These are phyloP conservation scores for Blastocystis sp. DNA, from an alignment of 352 stramenopile species.

Conservation along the genomic window DNA sequence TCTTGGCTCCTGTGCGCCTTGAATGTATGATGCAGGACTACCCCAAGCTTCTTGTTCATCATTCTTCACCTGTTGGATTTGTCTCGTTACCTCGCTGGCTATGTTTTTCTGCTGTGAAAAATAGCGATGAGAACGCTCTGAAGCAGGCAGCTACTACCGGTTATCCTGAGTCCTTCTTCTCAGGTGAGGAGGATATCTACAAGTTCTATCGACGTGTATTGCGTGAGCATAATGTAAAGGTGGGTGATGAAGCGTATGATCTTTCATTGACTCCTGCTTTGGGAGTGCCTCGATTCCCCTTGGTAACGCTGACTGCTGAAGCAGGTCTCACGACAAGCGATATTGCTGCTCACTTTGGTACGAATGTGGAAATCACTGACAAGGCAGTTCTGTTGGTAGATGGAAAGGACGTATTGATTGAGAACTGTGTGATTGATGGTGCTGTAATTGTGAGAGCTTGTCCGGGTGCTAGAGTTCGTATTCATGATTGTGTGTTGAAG, in stretches of 20 bases:
- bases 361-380: constrained; percentile 75
- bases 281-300: constrained; percentile 64
- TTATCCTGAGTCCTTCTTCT: constrained; percentile 70
- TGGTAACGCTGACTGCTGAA: constrained; percentile 66
- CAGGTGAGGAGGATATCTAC: constrained; percentile 69
- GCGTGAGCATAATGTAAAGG: constrained; percentile 40
- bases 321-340: constrained; percentile 70
- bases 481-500: constrained; percentile 74
- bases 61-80: constrained; percentile 80
- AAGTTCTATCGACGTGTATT: constrained; percentile 69
- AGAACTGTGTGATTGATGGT: constrained; percentile 79
- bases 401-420: constrained; percentile 75
- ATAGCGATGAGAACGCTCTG: constrained; percentile 70
- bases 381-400: constrained; percentile 76
- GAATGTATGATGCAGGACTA: constrained; percentile 94
- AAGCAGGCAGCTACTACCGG: constrained; percentile 68
- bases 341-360: constrained; percentile 74
- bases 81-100: constrained; percentile 78
- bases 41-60: constrained; percentile 76
- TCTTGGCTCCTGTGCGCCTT: constrained; percentile 86
- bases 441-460: constrained; percentile 75
- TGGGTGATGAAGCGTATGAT: constrained; percentile 68
- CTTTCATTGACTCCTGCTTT: constrained; percentile 67
- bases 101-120: constrained; percentile 77
- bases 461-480: constrained; percentile 72